A percentile compares a stretch with the other conserved stretches of the same genome.
Conservation (phyloP, 2,329 filamentous ascomycete species). For the Claviceps quebecensis region DNA sequence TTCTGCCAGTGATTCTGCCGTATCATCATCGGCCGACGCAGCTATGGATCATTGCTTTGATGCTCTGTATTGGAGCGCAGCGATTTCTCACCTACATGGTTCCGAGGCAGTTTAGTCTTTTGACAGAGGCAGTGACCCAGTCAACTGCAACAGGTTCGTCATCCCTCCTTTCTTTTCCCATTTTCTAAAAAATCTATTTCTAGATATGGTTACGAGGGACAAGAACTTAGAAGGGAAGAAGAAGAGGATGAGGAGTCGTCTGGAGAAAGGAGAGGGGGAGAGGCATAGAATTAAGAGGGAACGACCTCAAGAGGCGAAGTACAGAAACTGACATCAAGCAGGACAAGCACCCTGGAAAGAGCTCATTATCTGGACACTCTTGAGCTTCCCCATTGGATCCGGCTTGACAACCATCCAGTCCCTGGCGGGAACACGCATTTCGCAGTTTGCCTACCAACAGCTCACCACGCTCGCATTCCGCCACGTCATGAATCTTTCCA, state of each 20-base stretch:
- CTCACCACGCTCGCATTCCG: constrained; percentile 43
- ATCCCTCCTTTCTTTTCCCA: too few species aligned
- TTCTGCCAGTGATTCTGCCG: constrained; percentile 14
- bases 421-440: constrained; percentile 12
- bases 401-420: constrained; percentile 1
- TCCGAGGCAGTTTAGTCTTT: constrained; percentile 13
- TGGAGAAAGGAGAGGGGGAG: too few species aligned
- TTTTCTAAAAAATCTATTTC: too few species aligned
- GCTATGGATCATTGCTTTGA: constrained; percentile 11
- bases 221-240: too few species aligned
- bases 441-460: constrained; percentile 27
- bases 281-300: too few species aligned
- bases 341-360: constrained; percentile 6
- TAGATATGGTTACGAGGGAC: too few species aligned
- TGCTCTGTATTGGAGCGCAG: constrained; percentile 9
- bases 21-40: constrained; percentile 13
- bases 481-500: constrained; percentile 52
- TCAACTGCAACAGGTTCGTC: constrained; percentile 11
- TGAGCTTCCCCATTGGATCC: constrained; percentile 8
- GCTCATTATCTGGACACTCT: constrained; percentile 5
- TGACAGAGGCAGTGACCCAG: constrained; percentile 10
- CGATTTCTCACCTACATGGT: constrained; percentile 13
- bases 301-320: too few species aligned
- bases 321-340: neutral
- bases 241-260: too few species aligned